Conservation (phyloP, 805 yeast genomes). For the Zygosaccharomyces gambellarensis region DNA sequence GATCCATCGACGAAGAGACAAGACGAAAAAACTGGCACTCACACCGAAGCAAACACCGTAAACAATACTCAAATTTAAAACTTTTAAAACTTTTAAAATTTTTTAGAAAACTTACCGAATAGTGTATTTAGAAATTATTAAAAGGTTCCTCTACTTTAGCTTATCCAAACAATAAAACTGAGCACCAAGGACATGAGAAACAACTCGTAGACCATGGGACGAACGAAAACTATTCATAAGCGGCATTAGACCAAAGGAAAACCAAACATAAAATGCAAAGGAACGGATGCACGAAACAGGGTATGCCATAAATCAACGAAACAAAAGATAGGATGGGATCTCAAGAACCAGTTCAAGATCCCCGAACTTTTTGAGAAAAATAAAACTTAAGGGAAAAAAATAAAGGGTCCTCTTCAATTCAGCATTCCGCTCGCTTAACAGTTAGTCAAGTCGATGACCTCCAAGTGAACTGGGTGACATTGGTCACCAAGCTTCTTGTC, state of each 20-base stretch:
- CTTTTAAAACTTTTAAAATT: no score
- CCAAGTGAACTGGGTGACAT: conserved; percentile 59
- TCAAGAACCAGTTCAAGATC: not conserved
- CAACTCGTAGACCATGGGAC: not conserved
- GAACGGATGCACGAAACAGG: conserved; percentile 16
- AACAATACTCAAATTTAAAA: no score
- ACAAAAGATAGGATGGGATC: not conserved
- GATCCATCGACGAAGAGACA: no score
- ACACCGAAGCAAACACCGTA: no score
- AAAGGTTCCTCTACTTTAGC: not conserved
- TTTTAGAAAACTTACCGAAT: not conserved
- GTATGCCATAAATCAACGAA: conserved; percentile 6
- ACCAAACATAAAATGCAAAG: conserved; percentile 14
- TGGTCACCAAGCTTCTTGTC: conserved; percentile 57
- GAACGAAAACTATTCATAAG: conserved; percentile 2
- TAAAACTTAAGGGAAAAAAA: not conserved
- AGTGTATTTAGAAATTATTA: not conserved
- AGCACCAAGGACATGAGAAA: not conserved
- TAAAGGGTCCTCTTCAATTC: conserved; percentile 12
- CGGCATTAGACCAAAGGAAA: not conserved
- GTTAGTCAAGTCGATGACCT: conserved; percentile 50
- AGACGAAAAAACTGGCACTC: no score
- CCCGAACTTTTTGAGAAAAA: not conserved
- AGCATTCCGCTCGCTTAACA: conserved; percentile 49
- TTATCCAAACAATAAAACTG: conserved; percentile 3